Base-by-base conservation (phyloP, 108 stramenopile species). In the Pseudonitzschia pungens region DNA sequence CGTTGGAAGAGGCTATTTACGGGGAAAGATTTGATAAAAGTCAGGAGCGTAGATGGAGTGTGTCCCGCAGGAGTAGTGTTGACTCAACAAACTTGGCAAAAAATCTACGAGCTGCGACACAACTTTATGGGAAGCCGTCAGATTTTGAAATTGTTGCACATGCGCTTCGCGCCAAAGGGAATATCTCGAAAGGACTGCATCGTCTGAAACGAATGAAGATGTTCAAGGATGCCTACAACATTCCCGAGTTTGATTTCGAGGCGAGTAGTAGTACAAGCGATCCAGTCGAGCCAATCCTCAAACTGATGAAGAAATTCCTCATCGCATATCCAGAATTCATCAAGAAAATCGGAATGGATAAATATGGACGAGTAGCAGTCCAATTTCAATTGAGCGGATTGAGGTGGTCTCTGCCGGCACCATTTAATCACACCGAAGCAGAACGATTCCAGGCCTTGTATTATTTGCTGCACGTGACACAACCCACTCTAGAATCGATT, bases 91-190 rank as follows among this genome's bases (percentile, higher is more conserved):
- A 22, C 26, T 9, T 26, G 8, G 29, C 26, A 26, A 26, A 15
- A 4, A 22, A 22, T 15, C 26, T 5, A 8, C 26, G 29, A 1
- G 0, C 0, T 58, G 1, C 4, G 7, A 58, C 0, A n/a, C 8
- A 36, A 26, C 27, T 3, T 3, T 26, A 21, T 41, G 36, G 64
- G 2, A 65, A 40, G 31, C 64, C 65, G 11, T 63, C 59, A 6
- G 74, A 75, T 24, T 75, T 52, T 20, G 74, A 75, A 31, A 27
- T 75, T 36, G 74, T 66, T 0, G 45, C 64, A 21, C 74, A 75
- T 58, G 74, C 74, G 11, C 22, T 75, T 15, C 48, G 55, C 7
- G 65, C 66, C 0, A 75, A 75, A 43, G 65, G 42, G 0, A 10
- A 63, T 31, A 50, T 56, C 0, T 12, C 40, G 0, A 67, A 58